A percentile compares a stretch with the other conserved stretches of the same genome.
Conservation (phyloP, 306 rosid genomes). For the Pueraria montana region DNA sequence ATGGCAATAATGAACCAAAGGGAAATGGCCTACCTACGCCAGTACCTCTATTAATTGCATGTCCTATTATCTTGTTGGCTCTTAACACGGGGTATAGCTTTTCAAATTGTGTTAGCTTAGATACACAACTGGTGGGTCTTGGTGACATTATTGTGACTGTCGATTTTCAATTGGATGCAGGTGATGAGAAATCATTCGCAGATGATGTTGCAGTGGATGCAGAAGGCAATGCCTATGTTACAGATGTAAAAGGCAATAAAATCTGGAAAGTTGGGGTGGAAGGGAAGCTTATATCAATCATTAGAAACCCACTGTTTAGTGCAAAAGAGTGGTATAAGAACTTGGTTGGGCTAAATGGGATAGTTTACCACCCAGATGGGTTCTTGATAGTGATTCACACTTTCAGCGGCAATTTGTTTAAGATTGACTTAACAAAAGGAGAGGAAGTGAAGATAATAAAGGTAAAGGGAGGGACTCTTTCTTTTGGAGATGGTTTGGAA, state of each 20-base stretch:
- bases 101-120: conserved; percentile 23
- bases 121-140: conserved; percentile 12
- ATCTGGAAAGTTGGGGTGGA: conserved; percentile 92
- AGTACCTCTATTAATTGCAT: neutral
- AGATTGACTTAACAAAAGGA: conserved; percentile 72
- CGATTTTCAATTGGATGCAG: conserved; percentile 52
- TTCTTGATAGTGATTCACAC: conserved; percentile 82
- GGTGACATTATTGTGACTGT: neutral
- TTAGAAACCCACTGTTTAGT: conserved; percentile 71
- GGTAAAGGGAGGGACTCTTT: conserved; percentile 66
- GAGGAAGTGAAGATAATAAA: conserved; percentile 71
- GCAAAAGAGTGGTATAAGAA: conserved; percentile 84
- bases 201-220: conserved; percentile 91
- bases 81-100: neutral
- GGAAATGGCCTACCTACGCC: neutral
- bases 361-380: conserved; percentile 92
- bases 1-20: conserved; percentile 2
- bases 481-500: conserved; percentile 85
- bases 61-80: conserved; percentile 35
- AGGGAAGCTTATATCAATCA: conserved; percentile 66
- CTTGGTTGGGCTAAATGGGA: conserved; percentile 83
- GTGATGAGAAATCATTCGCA: conserved; percentile 75
- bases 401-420: conserved; percentile 74
- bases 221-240: conserved; percentile 89
- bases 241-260: conserved; percentile 67